Base-by-base conservation (phyloP, 2,329 filamentous ascomycete species). In the Monosporascus sp. region DNA sequence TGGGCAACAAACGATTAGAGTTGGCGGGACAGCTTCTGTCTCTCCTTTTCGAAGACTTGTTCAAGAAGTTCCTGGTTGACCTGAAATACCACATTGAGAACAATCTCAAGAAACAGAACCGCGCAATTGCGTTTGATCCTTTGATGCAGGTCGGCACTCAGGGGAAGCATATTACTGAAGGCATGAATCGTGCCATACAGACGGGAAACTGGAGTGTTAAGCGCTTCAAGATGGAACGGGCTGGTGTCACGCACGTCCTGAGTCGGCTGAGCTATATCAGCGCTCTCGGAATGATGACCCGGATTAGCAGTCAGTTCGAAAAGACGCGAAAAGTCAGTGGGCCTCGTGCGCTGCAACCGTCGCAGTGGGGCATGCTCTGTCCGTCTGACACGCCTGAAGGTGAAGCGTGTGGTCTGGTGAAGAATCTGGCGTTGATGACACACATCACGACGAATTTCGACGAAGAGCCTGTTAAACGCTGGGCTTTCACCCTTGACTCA, bases 131-230 rank as follows among this genome's bases (percentile, higher is more conserved):
- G 31, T 91, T 97, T 51, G 93, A 99, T 67, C 91, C 93, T 3
- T 85, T 88, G 57, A 83, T 88, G 39, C 87, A 95, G 64, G 88
- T 99, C 62, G 86, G 85, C 60, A 88, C 90, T 47, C 89, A 94
- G 61, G 89, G 90, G 51, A 89, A 89, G 60, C 86, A 87, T 63
- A 97, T 99, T 61, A 96, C 92, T 0, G 81, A 88, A 60, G 94
- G 94, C 14, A 90, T 99, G 80, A 96, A 96, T 69, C 85, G 95
- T 56, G 93, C 94, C 7, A 97, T 99, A 54, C 92, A 95, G 51
- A 97, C 94, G 0, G 94, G 94, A 20, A 99, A 99, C 66, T 99
- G 94, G 94, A 97, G 82, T 57, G 80, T 99, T 61, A 97, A 97
- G 72, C 90, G 95, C 68, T 99, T 99, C 76, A 91, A 93, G 71